These are phyloP conservation scores for Pythium phragmiticola DNA, from an alignment of 352 stramenopile genomes.

Conservation along the genomic window DNA sequence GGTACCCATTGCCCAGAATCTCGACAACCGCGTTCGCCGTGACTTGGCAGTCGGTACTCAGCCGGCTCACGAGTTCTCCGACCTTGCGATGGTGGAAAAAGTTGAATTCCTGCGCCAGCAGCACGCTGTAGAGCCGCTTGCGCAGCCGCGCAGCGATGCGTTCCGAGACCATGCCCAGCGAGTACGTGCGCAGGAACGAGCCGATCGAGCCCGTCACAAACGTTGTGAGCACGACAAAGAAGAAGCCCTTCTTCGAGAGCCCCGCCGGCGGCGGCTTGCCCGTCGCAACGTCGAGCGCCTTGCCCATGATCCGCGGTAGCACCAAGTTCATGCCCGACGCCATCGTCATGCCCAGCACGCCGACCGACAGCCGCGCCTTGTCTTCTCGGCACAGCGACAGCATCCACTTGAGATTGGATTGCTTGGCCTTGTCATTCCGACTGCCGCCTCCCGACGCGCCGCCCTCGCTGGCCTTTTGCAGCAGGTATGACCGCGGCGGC, in stretches of 20 bases:
- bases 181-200: conserved; percentile 88
- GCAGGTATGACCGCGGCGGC: conserved; percentile 62
- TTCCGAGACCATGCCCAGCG: conserved; percentile 86
- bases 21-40: conserved; percentile 88
- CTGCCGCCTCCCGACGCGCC: conserved; percentile 26
- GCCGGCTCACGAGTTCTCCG: conserved; percentile 82
- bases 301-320: conserved; percentile 89
- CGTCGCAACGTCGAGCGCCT: conserved; percentile 82
- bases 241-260: conserved; percentile 83
- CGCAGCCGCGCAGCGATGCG: conserved; percentile 82
- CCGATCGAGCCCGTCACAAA: conserved; percentile 83
- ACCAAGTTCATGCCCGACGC: conserved; percentile 88
- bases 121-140: conserved; percentile 63
- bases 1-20: conserved; percentile 84
- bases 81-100: conserved; percentile 86
- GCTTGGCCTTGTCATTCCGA: conserved; percentile 10
- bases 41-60: conserved; percentile 87
- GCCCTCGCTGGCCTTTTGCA: conserved; percentile 55
- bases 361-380: conserved; percentile 57
- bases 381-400: conserved; percentile 66
- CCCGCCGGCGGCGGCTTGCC: conserved; percentile 66
- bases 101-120: conserved; percentile 78
- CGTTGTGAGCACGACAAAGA: conserved; percentile 80
- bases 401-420: conserved; percentile 67
- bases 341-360: conserved; percentile 78